These are phyloP conservation scores for Phytopythium mirpurense DNA, from an alignment of 352 stramenopile species.

Conservation along the genomic window DNA sequence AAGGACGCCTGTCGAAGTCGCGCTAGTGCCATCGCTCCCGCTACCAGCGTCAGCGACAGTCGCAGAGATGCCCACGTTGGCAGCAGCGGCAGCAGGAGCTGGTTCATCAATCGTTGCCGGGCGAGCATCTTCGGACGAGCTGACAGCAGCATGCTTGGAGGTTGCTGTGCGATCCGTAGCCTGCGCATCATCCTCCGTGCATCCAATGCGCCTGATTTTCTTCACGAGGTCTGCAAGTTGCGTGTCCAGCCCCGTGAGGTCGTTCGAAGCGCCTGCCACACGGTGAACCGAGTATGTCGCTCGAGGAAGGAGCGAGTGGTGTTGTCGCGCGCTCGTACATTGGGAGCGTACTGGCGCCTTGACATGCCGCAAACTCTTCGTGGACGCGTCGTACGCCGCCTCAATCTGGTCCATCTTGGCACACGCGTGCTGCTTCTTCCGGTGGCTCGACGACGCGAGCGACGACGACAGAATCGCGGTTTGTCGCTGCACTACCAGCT, in stretches of 20 bases:
- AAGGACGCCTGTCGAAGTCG: neutral
- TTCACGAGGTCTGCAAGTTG: conserved; percentile 1
- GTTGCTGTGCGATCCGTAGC: neutral
- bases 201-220: conserved; percentile 4
- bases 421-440: conserved; percentile 21
- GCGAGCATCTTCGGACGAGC: neutral
- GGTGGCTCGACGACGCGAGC: conserved; percentile 21
- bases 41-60: neutral
- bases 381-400: conserved; percentile 30
- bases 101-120: neutral
- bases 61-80: neutral
- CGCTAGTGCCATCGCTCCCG: too few relatives aligned
- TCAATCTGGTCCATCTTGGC: conserved; percentile 43
- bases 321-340: neutral
- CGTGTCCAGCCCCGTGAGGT: neutral
- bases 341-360: too few relatives aligned
- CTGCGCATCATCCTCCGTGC: neutral
- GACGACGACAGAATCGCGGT: conserved; percentile 45
- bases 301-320: neutral
- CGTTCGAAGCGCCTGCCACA: neutral
- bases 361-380: neutral
- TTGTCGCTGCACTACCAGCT: conserved; percentile 53
- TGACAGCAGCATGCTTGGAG: neutral
- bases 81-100: neutral
- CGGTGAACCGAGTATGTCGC: neutral